Evolutionary conservation across 2,329 filamentous ascomycete species (phyloP), one percentile per base, ranked within the genome.

Genomic region (Paramyrothecium sp.): DNA sequence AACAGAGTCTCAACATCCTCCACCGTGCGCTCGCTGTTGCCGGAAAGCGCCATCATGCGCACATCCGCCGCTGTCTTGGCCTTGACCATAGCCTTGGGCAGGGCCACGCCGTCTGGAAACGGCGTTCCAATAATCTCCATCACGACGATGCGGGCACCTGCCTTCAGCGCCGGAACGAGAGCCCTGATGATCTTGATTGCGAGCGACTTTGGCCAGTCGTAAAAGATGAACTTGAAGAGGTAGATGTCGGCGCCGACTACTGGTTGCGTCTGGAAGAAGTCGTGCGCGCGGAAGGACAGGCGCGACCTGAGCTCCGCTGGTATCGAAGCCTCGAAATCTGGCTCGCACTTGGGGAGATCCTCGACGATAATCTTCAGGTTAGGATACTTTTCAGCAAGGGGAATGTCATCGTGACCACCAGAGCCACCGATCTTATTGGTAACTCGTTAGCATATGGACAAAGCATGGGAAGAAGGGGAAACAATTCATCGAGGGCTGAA

Each of bases 181-280:
- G 69, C 70, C 48, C 66, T 69, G 23, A 77, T 66, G 38, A 81
- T 78, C 48, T 68, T 65, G 23, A 69, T 59, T 1, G 70, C 69
- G 52, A 78, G 71, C 30, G 72, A 67, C 48, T 84, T 78, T 0
- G 80, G 73, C 80, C 80, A 83, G 70, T 84, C 80, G 65, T 85
- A 81, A 10, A 85, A 69, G 52, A 84, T 81, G 60, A 75, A 69
- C 59, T 81, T 81, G 55, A 85, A 67, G 53, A 84, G 69, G 68
- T 82, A 84, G 46, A 82, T 69, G 55, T 81, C 78, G n/a, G n/a
- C n/a, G 2, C 73, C 81, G 19, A 68, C 56, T 4, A 68, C 64
- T 8, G 65, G 56, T 55, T 77, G 74, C 1, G 71, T 69, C 26
- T 67, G 53, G 63, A 77, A 73, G 59, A 77, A 73, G 58, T 73